These are phyloP conservation scores for Dactylellina cionopaga DNA, from an alignment of 2,329 filamentous ascomycete genomes.

Conservation along the genomic window DNA sequence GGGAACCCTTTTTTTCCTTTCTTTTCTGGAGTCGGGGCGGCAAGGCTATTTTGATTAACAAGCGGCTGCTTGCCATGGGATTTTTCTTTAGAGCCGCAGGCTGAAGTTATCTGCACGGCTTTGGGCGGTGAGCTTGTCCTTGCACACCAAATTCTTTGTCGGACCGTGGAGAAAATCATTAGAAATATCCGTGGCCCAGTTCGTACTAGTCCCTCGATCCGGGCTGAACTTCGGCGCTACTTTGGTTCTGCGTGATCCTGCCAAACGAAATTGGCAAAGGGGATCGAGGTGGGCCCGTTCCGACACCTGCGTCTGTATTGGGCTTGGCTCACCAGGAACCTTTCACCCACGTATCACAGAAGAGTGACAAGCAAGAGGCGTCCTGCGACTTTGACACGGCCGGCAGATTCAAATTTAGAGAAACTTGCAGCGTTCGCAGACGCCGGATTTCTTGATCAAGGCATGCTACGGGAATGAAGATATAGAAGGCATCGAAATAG, in stretches of 20 bases:
- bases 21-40: neutral
- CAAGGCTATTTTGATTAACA: constrained; percentile 26
- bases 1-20: no score
- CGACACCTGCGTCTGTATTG: constrained; percentile 14
- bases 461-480: constrained; percentile 2
- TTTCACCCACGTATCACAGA: neutral
- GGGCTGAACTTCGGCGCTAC: constrained; percentile 42
- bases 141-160: constrained; percentile 15
- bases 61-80: constrained; percentile 21
- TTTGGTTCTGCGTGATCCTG: constrained; percentile 29
- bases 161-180: constrained; percentile 42
- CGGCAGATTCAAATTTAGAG: constrained; percentile 10
- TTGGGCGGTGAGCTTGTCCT: constrained; percentile 33
- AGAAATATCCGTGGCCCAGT: constrained; percentile 43
- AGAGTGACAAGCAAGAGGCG: constrained; percentile 1
- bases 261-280: constrained; percentile 49
- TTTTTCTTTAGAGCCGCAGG: constrained; percentile 36
- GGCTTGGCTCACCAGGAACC: neutral
- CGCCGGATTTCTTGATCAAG: constrained; percentile 14
- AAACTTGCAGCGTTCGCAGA: neutral
- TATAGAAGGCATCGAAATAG: constrained; percentile 16
- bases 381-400: no score
- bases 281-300: constrained; percentile 23
- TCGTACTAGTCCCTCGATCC: constrained; percentile 31
- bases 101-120: constrained; percentile 43